Percentiles rank a stretch among this genome's conserved stretches.
These are phyloP conservation scores for Rubia balearica DNA, from an alignment of 305 asterid genomes.

Conservation along the genomic window DNA sequence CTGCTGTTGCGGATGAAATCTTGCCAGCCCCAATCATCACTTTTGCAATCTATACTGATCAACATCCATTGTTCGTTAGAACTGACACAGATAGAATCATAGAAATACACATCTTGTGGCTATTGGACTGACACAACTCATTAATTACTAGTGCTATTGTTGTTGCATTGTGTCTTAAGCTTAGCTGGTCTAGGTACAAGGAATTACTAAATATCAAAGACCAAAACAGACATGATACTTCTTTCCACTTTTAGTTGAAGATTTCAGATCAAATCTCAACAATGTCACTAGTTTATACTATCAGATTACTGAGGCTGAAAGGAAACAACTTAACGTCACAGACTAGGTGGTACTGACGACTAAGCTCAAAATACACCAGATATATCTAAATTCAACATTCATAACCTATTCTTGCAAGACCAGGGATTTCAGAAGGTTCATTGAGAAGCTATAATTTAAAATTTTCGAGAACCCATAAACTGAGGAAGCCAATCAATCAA, in stretches of 20 bases:
- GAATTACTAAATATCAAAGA: not conserved
- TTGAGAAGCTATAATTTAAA: not conserved
- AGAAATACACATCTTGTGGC: not conserved
- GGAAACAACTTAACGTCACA: not conserved
- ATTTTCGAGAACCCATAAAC: not conserved
- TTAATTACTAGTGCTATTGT: not conserved
- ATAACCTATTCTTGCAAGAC: not conserved
- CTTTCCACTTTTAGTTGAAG: not conserved
- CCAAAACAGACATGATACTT: not conserved
- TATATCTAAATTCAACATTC: not conserved
- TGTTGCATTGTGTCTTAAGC: not conserved
- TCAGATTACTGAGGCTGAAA: not conserved
- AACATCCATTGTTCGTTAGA: constrained; percentile 28
- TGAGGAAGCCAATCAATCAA: not conserved
- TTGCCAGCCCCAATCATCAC: constrained; percentile 68
- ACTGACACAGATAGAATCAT: constrained; percentile 2
- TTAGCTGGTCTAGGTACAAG: not conserved
- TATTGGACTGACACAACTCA: not conserved
- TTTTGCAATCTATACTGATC: constrained; percentile 77
- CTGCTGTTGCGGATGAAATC: constrained; percentile 47
- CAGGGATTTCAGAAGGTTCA: not conserved
- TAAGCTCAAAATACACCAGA: not conserved
- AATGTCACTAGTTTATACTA: not conserved
- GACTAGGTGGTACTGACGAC: not conserved
- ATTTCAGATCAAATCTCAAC: not conserved